phyloP scores from a whole-genome alignment of 106 monocot species.

The Allium sativum region DNA sequence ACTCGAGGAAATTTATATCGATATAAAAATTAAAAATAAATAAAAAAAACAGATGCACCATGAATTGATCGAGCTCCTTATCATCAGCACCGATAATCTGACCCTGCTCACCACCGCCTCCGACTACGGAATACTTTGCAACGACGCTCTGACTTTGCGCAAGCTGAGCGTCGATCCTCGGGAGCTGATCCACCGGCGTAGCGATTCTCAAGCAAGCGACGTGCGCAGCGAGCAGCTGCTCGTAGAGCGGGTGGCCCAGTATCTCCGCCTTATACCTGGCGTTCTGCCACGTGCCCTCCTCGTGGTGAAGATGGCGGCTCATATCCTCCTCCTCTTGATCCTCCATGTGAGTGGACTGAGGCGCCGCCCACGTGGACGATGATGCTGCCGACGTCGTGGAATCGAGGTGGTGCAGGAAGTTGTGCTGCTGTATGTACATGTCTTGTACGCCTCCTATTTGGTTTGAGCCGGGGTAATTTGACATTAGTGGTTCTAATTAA shows the following conservation, averaged over 20 bases:
- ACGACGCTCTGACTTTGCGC: conserved; percentile 71
- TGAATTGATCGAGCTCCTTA: conserved; percentile 93
- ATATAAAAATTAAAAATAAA: background rate
- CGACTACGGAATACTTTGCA: conserved; percentile 59
- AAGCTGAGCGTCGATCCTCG: conserved; percentile 90
- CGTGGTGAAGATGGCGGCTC: background rate
- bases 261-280: conserved; percentile 76
- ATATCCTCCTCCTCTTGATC: background rate
- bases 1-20: no score
- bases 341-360: background rate
- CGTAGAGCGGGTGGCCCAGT: conserved; percentile 72
- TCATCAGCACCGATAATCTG: conserved; percentile 11
- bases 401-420: background rate
- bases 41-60: conserved; percentile 26
- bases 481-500: no score
- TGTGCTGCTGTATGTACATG: background rate
- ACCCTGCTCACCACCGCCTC: conserved; percentile 12
- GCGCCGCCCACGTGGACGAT: background rate
- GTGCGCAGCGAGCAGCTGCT: conserved; percentile 89
- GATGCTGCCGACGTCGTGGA: background rate
- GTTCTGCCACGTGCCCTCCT: conserved; percentile 18
- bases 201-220: conserved; percentile 83
- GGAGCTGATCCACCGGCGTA: conserved; percentile 93
- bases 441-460: no score
- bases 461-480: no score